phyloP scores from a whole-genome alignment of 495 filamentous ascomycete genomes.

The Usnea hakonensis region DNA sequence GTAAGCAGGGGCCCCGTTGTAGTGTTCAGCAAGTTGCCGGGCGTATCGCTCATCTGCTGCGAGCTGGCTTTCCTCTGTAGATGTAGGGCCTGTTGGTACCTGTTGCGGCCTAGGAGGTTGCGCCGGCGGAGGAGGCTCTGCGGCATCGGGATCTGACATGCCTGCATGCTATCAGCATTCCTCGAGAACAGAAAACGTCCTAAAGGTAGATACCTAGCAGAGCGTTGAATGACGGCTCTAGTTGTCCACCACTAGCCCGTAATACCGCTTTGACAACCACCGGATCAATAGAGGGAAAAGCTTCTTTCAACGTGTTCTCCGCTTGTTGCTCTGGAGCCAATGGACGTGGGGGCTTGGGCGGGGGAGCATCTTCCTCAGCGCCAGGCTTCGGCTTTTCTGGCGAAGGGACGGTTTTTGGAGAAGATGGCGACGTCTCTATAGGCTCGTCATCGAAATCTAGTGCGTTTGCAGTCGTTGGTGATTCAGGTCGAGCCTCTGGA shows the following conservation, averaged over 20 bases:
- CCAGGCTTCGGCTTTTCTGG: constrained; percentile 28
- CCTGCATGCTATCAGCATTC: constrained; percentile 38
- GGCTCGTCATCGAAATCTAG: constrained; percentile 84
- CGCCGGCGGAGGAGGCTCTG: constrained; percentile 56
- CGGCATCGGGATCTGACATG: constrained; percentile 89
- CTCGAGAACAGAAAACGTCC: constrained; percentile 1
- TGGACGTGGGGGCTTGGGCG: constrained; percentile 84
- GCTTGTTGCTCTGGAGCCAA: constrained; percentile 72
- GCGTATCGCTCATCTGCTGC: constrained; percentile 91
- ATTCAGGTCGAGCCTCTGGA: constrained; percentile 48
- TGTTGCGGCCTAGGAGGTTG: constrained; percentile 60
- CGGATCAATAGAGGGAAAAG: constrained; percentile 78
- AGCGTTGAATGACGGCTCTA: constrained; percentile 95
- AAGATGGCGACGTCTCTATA: constrained; percentile 51
- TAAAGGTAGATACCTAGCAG: constrained; percentile 57
- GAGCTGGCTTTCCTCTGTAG: constrained; percentile 65
- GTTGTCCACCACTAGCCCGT: constrained; percentile 71
- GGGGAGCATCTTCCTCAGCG: constrained; percentile 47
- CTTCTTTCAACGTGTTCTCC: constrained; percentile 83
- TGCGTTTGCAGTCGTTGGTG: constrained; percentile 73
- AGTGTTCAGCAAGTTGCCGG: constrained; percentile 86
- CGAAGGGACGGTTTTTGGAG: constrained; percentile 33
- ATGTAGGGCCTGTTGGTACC: constrained; percentile 35
- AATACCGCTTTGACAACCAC: constrained; percentile 83
- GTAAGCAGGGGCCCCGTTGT: constrained; percentile 53